Evolutionary conservation across 208 protist species (phyloP), one percentile per base, ranked within the genome.

Genomic region (Acanthamoeba triangularis): DNA sequence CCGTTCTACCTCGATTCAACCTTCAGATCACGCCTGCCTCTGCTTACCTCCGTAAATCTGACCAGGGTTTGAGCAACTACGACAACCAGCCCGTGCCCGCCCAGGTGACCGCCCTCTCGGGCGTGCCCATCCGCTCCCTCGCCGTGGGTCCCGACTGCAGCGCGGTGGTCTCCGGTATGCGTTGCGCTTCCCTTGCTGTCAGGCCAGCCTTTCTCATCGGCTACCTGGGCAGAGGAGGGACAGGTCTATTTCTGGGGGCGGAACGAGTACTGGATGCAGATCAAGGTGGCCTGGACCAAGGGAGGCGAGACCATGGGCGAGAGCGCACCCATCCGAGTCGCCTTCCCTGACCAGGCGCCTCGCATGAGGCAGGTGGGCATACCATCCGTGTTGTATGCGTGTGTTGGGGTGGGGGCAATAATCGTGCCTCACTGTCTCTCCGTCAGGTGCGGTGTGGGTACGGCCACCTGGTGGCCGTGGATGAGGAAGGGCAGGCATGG

Each of bases 211-310:
- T 87, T 59, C 35, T 37, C 5, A 72, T 25, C 23, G 28, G 23
- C 18, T 33, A 11, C 10, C 5, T 67, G 59, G 37, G 35, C 30
- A 92, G 85, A 72, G n/a, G 52, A 92, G 20, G 85, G 85, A 37
- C 54, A 92, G 25, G 85, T 92, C 7, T 92, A 72, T 25, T 44
- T 92, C 16, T 92, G 85, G 85, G 85, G 85, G 3, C 35, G 56
- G 18, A 92, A 92, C 61, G 85, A 92, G 56, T 92, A 92, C 28
- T 92, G 61, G 59, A 74, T 92, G 85, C 59, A 72, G 85, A 65
- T 92, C 30, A 72, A 65, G 37, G 33, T 72, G 11, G 30, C 49
- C 13, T 92, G 52, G 52, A 18, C 61, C 28, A 65, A 65, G 37
- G 61, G 59, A 28, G 85, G 85, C 37, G 85, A 92, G 37, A 72